phyloP scores from a whole-genome alignment of 2,329 filamentous ascomycete genomes.

The Colletotrichum sp. region DNA sequence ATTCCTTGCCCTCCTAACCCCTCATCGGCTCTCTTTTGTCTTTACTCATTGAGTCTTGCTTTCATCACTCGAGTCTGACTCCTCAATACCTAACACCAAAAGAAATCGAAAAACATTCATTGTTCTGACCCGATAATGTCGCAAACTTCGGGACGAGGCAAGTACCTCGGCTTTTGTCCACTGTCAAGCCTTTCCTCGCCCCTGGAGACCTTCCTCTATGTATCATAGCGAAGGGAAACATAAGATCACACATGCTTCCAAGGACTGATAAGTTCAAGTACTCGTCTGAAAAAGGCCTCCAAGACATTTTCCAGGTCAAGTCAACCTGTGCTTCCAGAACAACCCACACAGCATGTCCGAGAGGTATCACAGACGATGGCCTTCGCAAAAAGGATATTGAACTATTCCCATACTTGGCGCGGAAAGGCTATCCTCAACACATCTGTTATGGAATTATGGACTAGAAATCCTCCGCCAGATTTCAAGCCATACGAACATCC shows the following conservation, averaged over 20 bases:
- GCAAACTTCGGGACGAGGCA: background rate
- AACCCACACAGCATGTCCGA: rapidly evolving
- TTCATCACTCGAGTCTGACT: rapidly evolving
- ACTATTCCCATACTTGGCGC: rapidly evolving
- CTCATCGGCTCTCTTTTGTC: rapidly evolving
- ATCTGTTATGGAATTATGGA: background rate
- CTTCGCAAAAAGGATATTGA: background rate
- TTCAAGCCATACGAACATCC: background rate
- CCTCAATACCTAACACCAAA: rapidly evolving
- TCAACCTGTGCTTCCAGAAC: background rate
- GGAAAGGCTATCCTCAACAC: background rate
- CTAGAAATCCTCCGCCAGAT: rapidly evolving
- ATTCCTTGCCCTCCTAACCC: background rate
- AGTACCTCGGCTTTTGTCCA: rapidly evolving
- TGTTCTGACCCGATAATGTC: background rate
- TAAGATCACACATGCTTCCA: background rate
- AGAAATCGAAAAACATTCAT: background rate
- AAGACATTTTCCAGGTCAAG: background rate
- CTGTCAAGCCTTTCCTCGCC: background rate
- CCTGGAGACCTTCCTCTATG: background rate
- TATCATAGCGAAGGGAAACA: rapidly evolving
- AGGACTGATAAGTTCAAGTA: background rate
- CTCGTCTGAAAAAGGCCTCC: rapidly evolving
- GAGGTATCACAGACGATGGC: background rate
- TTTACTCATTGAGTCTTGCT: background rate